These are phyloP conservation scores for Lachnellula subtilissima DNA, from an alignment of 2,329 filamentous ascomycete genomes.

Conservation along the genomic window DNA sequence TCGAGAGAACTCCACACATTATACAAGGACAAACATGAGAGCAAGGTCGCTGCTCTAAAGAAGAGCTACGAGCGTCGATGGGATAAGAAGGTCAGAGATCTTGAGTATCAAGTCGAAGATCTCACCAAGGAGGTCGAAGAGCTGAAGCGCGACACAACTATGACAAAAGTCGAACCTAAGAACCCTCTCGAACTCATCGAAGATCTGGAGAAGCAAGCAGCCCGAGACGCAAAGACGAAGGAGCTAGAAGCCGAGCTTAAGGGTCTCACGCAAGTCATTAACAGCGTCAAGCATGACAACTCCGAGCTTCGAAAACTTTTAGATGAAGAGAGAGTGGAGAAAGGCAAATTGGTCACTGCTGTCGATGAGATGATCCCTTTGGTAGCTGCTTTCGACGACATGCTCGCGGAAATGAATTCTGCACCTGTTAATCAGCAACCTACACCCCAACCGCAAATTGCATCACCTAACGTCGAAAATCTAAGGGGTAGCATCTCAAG, in stretches of 20 bases:
- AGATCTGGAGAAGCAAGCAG: conserved; percentile 57
- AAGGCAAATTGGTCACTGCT: conserved; percentile 74
- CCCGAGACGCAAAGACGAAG: conserved; percentile 72
- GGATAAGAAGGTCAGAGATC: conserved; percentile 79
- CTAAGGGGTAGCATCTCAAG: conserved; percentile 52
- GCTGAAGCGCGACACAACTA: conserved; percentile 60
- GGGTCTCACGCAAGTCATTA: conserved; percentile 67
- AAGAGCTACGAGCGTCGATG: conserved; percentile 79
- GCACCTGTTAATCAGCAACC: conserved; percentile 24
- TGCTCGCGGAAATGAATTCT: conserved; percentile 29
- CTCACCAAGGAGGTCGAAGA: conserved; percentile 71
- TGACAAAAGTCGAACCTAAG: conserved; percentile 52
- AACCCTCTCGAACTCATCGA: conserved; percentile 39
- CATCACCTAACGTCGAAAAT: conserved; percentile 39
- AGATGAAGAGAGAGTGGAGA: conserved; percentile 73
- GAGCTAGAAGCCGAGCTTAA: conserved; percentile 73
- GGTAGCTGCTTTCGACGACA: conserved; percentile 39
- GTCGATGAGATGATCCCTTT: conserved; percentile 83
- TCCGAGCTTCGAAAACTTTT: conserved; percentile 59
- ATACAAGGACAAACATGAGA: conserved; percentile 97
- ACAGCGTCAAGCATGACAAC: conserved; percentile 66
- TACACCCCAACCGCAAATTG: conserved; percentile 22
- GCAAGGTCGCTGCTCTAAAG: conserved; percentile 87
- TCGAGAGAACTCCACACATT: conserved; percentile 88
- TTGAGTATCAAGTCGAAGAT: conserved; percentile 67